A percentile compares a stretch with the other conserved stretches of the same genome.
Evolutionary conservation across 1,139 yeast species (phyloP).

Genomic region (Magnusiomyces suaveolens): DNA sequence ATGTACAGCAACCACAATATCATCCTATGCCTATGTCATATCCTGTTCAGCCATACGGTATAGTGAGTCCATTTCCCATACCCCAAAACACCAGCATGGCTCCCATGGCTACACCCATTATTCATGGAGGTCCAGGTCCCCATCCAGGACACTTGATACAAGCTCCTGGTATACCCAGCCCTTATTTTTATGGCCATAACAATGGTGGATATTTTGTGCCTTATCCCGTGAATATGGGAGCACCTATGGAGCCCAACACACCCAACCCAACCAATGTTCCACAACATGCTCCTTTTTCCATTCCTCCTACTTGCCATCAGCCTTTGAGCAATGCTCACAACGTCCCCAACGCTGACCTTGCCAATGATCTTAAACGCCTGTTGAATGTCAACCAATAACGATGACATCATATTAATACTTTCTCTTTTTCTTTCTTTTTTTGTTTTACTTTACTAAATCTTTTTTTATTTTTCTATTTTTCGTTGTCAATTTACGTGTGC

Average conservation of each 20-base stretch:
- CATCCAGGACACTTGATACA: too few relatives aligned
- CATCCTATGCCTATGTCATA: not conserved
- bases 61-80: slow-evolving; percentile 2
- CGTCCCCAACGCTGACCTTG: not conserved
- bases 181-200: not conserved
- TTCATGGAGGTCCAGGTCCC: not conserved
- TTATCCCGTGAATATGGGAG: not conserved
- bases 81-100: not conserved
- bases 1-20: not conserved
- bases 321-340: slow-evolving; percentile 1
- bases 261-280: slow-evolving; percentile 13
- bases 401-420: not conserved
- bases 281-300: slow-evolving; percentile 17
- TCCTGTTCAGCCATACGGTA: not conserved
- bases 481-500: too few relatives aligned
- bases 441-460: too few relatives aligned
- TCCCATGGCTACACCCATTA: not conserved
- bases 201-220: not conserved
- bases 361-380: not conserved
- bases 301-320: slow-evolving; percentile 16
- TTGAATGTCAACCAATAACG: slow-evolving; percentile 2
- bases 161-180: not conserved
- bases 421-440: not conserved
- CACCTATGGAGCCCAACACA: too few relatives aligned
- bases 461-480: too few relatives aligned